Base-by-base conservation (phyloP, 2,329 filamentous ascomycete genomes). In the Aurifilum marmelostoma region DNA sequence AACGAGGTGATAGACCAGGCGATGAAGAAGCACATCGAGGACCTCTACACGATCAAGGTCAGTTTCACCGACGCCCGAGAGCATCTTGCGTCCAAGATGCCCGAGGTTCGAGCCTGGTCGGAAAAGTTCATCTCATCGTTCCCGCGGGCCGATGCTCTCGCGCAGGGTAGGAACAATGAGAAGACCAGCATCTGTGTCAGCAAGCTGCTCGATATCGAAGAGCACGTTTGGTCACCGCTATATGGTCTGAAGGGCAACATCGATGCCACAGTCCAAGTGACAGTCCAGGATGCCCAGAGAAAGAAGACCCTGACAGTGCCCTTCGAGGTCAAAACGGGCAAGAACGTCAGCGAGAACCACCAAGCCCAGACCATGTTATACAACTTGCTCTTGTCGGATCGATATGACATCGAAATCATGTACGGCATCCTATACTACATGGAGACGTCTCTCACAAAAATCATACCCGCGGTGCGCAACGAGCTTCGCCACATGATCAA, bases 181-280 rank as follows among this genome's bases (percentile, higher is more conserved):
- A 91, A 90, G 73, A 88, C 91, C 14, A 91, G 86, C 68, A 90
- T 98, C 86, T 94, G 92, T 73, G 90, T 99, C 73, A 97, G 91
- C 75, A 99, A 98, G 77, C 84, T 99, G 37, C 89, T 99, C 18
- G 96, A 98, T 76, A 92, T 99, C 12, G 96, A 99, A 78, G 96
- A 99, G 79, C 96, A 98, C 76, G 90, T 99, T 37, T 99, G 96
- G 96, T 98, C 95, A 8, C 96, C 96, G 0, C 95, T 94, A 88
- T 99, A 97, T 77, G 96, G 96, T 0, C 84, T 99, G 21, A 99
- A 99, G 79, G 96, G 96, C 39, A 99, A 98, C 74, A 96, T 99
- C 70, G 96, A 99, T 80, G 96, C 96, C 37, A 98, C 96, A 0
- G 92, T 99, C 0, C 93, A 99, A 80, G 91, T 96, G 21, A 88